phyloP scores from a whole-genome alignment of 2,329 filamentous ascomycete species.

The Colletotrichum higginsianum region DNA sequence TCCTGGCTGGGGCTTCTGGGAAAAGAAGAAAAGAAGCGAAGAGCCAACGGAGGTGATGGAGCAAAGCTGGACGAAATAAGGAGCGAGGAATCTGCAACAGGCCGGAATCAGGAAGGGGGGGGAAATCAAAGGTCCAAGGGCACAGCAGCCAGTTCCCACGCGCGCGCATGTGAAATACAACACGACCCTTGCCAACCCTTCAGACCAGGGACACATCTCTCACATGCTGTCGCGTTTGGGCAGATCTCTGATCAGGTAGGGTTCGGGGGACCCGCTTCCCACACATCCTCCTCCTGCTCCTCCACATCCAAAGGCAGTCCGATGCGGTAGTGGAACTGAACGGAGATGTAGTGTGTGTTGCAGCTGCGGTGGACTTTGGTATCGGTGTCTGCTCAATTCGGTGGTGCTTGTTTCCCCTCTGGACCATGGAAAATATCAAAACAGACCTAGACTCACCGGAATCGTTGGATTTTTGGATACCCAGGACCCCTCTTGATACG shows the following conservation, averaged over 20 bases:
- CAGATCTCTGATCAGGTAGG: conserved; percentile 31
- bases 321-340: background rate
- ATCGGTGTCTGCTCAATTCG: background rate
- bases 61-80: background rate
- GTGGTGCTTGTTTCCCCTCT: conserved; percentile 6
- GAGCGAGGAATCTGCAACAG: conserved; percentile 9
- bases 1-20: background rate
- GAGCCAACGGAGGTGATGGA: conserved; percentile 6
- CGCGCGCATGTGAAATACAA: conserved; percentile 24
- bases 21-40: conserved; percentile 11
- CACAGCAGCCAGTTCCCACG: background rate
- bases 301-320: conserved; percentile 13
- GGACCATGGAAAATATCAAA: background rate
- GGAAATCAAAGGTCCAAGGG: background rate
- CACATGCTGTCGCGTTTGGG: background rate
- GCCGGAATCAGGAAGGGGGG: conserved; percentile 11
- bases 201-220: conserved; percentile 3
- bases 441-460: conserved; percentile 12
- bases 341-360: conserved; percentile 9
- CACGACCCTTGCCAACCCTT: conserved; percentile 1
- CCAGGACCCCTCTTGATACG: background rate
- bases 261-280: conserved; percentile 26
- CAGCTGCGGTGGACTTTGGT: conserved; percentile 17
- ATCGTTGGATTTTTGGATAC: conserved; percentile 12
- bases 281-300: background rate